Evolutionary conservation across 345 rosid species (phyloP), one percentile per base, ranked within the genome.

Genomic region (Rhodamnia argentea): DNA sequence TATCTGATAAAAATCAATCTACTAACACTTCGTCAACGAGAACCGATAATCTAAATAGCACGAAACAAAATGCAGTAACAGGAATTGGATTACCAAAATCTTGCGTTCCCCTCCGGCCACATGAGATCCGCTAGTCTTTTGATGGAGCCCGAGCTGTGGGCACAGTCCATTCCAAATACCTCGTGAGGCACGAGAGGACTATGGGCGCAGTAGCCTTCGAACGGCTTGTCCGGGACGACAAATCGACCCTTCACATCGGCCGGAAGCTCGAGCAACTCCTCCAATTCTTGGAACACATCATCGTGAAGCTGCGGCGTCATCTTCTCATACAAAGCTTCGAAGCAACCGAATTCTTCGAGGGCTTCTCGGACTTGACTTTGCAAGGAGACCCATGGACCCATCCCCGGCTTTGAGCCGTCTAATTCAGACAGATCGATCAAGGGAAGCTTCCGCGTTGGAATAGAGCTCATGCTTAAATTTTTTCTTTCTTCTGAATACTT

Each of bases 161-260:
- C 62, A 58, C 11, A 58, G 14, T 13, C 0, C 0, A 26, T 26
- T 58, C 29, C 62, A 26, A 58, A 58, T 27, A 23, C 62, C 62
- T 58, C 29, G 62, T 58, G 0, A 14, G 29, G 62, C 13, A 6
- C 27, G 0, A 57, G 27, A 57, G 62, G 29, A 0, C 0, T 24
- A 58, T 26, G 11, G 0, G 15, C 15, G 6, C 0, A 9, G 62
- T 5, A 26, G 62, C 62, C 62, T 10, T 26, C 0, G 62, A 58
- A 58, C 62, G 29, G 62, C n/a, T 57, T 24, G 62, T 57, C 62
- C 29, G 62, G 62, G 29, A 58, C 15, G 7, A 58, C 62, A 58
- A 58, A 58, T 58, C 15, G 62, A 29, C 0, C 14, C 62, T 58
- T 58, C 29, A 58, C 62, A 58, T 58, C 29, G 26, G 62, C 62